Evolutionary conservation across 106 monocot genomes (phyloP), one percentile per base, ranked within the genome.

Genomic region (Acorus gramineus): DNA sequence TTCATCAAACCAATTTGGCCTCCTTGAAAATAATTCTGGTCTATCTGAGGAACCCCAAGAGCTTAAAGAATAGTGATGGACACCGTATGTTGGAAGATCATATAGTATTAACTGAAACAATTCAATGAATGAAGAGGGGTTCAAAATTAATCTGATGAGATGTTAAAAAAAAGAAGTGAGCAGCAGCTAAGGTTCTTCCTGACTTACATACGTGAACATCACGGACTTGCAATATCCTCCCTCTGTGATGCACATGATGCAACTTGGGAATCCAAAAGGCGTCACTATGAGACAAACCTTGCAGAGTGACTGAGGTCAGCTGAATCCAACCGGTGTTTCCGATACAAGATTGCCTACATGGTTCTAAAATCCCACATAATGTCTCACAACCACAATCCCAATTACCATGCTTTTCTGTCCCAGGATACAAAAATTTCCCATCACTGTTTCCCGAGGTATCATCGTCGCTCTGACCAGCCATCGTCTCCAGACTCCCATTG

Each of bases 131-230:
- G 42, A 44, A 65, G 59, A 56, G 59, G 47, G 28, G 10, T 57
- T 8, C 53, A 53, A 55, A 9, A 59, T 9, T 52, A 10, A 60
- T 8, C 11, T 49, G 5, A 52, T 11, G 50, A 69, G 6, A 60
- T 59, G 50, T 5, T 3, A 11, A 68, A 14, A 7, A 50, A 8
- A 63, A 68, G 43, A 46, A 60, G 60, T 60, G 56, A 8, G 50
- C 3, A 8, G 50, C 3, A 44, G 52, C 68, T 10, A 62, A 6
- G 58, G 12, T 67, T 49, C 28, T 28, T 66, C 57, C 52, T 68
- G 57, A 98, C 87, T 92, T 92, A 81, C 96, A 88, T 91, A 91
- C 96, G 66, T 98, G 98, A 66, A 78, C 71, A 72, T 77, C 74
- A 55, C 56, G 47, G 60, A 74, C 50, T 9, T 80, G 55, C 11